Percentiles rank a stretch among this genome's conserved stretches.
Evolutionary conservation across 2,329 filamentous ascomycete genomes (phyloP).

Genomic region (Dactylella cylindrospora): DNA sequence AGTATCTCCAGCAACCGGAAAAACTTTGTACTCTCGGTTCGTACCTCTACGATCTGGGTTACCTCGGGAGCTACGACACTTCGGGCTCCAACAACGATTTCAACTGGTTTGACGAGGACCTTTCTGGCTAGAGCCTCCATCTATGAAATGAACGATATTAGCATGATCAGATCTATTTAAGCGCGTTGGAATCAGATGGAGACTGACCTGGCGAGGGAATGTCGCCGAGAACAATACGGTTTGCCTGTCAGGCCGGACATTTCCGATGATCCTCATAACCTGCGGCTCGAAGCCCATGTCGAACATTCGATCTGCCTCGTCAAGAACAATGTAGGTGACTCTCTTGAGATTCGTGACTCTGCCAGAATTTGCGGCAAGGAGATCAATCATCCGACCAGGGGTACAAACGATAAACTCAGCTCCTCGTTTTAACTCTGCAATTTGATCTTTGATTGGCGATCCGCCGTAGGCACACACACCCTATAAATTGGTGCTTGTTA

Average conservation of each 20-base stretch:
- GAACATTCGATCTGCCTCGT: conserved; percentile 98
- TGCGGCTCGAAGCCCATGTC: conserved; percentile 99
- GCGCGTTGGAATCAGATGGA: conserved; percentile 73
- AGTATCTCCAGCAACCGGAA: conserved; percentile 76
- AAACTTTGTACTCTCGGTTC: conserved; percentile 83
- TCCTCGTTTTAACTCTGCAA: conserved; percentile 91
- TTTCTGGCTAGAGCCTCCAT: conserved; percentile 50
- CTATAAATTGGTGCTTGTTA: conserved; percentile 77
- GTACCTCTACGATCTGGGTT: conserved; percentile 94
- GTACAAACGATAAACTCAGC: conserved; percentile 95
- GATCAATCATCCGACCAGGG: conserved; percentile 93
- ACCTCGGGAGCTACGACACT: conserved; percentile 91
- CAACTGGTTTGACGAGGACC: conserved; percentile 71
- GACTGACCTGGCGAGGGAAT: conserved; percentile 98
- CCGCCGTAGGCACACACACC: conserved; percentile 93
- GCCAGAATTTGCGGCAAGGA: conserved; percentile 79
- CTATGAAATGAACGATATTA: conserved; percentile 77
- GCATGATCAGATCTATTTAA: conserved; percentile 56
- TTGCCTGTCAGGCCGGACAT: conserved; percentile 97
- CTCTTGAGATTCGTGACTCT: conserved; percentile 91
- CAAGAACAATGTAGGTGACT: conserved; percentile 96
- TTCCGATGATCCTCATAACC: conserved; percentile 96
- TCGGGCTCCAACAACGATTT: conserved; percentile 64
- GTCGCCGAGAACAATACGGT: conserved; percentile 99
- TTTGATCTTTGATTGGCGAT: conserved; percentile 94